phyloP scores from a whole-genome alignment of 2,329 filamentous ascomycete species.

The Podosphaera xanthii region DNA sequence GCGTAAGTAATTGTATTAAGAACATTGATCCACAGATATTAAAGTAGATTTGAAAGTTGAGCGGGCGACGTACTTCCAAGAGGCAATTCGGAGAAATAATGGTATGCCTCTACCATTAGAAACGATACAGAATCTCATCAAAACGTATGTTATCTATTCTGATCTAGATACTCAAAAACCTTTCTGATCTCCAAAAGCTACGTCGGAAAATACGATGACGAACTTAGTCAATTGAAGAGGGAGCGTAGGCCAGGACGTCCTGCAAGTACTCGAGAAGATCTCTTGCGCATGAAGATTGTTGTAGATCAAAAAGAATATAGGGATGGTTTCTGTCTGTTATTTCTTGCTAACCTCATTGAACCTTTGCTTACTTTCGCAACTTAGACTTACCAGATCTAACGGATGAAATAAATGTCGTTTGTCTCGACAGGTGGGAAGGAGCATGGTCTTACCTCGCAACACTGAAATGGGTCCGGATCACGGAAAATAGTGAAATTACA shows the following conservation, averaged over 20 bases:
- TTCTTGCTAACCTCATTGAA: not conserved
- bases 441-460: conserved; percentile 61
- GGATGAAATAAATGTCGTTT: conserved; percentile 37
- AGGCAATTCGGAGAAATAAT: conserved; percentile 30
- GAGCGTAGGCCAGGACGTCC: conserved; percentile 58
- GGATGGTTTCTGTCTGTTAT: conserved; percentile 53
- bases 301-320: conserved; percentile 58
- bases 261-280: conserved; percentile 51
- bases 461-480: conserved; percentile 55
- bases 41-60: conserved; percentile 26
- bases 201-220: conserved; percentile 47
- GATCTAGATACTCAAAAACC: not conserved
- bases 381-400: conserved; percentile 54
- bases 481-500: conserved; percentile 37
- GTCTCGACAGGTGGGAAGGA: conserved; percentile 55
- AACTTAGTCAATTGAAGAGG: conserved; percentile 41
- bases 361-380: not conserved
- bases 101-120: conserved; percentile 27
- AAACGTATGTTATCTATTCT: conserved; percentile 24
- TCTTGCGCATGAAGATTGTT: conserved; percentile 48
- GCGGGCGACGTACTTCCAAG: conserved; percentile 49
- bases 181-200: conserved; percentile 23
- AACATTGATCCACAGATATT: not conserved
- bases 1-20: conserved; percentile 22
- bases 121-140: conserved; percentile 37